A percentile compares a stretch with the other conserved stretches of the same genome.
Conservation (phyloP, 768 basidiomycete genomes). For the Tricholoma terreum region DNA sequence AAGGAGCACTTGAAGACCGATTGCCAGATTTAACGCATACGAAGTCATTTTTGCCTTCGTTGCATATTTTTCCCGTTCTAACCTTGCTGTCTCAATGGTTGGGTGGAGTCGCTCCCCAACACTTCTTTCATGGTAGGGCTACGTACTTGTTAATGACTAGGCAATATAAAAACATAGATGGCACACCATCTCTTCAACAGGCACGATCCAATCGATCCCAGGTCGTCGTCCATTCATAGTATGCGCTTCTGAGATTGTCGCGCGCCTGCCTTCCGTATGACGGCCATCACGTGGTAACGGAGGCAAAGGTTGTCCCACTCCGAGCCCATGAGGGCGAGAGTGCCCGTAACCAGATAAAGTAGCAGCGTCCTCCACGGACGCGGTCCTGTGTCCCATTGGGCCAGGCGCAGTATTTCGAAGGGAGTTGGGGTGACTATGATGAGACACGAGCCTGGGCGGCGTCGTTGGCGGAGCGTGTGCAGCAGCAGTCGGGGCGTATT, state of each 20-base stretch:
- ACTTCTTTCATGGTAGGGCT: constrained; percentile 29
- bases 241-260: not conserved
- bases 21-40: constrained; percentile 44
- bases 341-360: not conserved
- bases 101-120: constrained; percentile 52
- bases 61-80: constrained; percentile 46
- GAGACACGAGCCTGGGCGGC: not conserved
- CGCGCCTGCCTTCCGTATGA: not conserved
- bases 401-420: not conserved
- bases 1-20: constrained; percentile 59
- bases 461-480: not conserved
- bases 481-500: not conserved
- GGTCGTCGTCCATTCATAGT: constrained; percentile 22
- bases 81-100: constrained; percentile 46
- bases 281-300: constrained; percentile 14
- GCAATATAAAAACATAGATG: not conserved
- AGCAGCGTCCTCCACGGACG: not conserved
- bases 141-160: not conserved
- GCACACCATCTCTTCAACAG: constrained; percentile 29
- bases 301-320: constrained; percentile 6
- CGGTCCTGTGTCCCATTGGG: constrained; percentile 1
- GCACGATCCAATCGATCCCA: constrained; percentile 39
- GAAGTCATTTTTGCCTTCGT: constrained; percentile 42
- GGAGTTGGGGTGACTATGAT: constrained; percentile 6
- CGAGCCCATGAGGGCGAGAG: not conserved